phyloP scores from a whole-genome alignment of 139 green algal species.

The Picochlorum sp. region DNA sequence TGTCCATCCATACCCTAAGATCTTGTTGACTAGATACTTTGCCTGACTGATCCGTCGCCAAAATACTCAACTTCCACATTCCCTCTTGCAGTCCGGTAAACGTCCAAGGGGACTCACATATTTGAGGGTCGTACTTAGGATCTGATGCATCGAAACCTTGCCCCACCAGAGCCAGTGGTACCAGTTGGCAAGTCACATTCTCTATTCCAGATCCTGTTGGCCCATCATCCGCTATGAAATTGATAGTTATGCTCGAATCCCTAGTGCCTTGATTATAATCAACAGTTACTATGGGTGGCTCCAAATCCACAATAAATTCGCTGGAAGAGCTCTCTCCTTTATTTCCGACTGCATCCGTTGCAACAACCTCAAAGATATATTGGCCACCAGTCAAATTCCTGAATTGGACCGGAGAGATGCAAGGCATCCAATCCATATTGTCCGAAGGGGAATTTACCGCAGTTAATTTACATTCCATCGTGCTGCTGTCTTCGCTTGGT shows the following conservation, averaged over 20 bases:
- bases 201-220: conserved; percentile 6
- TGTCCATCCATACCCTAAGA: conserved; percentile 12
- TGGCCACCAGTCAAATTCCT: conserved; percentile 19
- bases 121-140: neutral
- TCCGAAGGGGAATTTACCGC: neutral
- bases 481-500: conserved; percentile 7
- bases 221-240: conserved; percentile 13
- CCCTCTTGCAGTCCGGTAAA: conserved; percentile 22
- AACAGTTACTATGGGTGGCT: conserved; percentile 6
- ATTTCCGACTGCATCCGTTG: conserved; percentile 23
- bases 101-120: conserved; percentile 14
- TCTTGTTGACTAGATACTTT: neutral
- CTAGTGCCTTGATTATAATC: conserved; percentile 1
- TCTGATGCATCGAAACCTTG: neutral
- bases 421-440: neutral
- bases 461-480: conserved; percentile 12
- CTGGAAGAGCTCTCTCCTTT: neutral
- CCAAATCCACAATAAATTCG: conserved; percentile 10
- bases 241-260: conserved; percentile 10
- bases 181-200: conserved; percentile 21
- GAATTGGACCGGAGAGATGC: conserved; percentile 1
- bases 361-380: conserved; percentile 9
- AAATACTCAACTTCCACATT: conserved; percentile 14
- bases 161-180: neutral
- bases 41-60: conserved; percentile 13